Base-by-base conservation (phyloP, 208 protist species). In the Herpetomonas tarakana region DNA sequence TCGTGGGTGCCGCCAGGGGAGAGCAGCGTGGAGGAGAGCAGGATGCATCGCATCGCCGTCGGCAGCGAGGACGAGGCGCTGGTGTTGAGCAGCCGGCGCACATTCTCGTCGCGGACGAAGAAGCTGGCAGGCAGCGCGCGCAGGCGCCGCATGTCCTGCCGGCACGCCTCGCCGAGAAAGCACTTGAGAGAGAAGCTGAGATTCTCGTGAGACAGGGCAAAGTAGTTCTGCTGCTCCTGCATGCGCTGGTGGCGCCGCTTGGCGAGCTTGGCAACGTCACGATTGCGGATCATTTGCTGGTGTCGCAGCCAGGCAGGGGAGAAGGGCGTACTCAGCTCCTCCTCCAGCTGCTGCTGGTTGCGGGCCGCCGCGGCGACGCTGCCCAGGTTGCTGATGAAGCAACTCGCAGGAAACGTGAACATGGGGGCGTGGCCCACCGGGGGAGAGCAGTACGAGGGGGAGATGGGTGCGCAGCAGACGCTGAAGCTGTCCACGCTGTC, bases 161-260 rank as follows among this genome's bases (percentile, higher is more conserved):
- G 65, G 28, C 65, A 65, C 30, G 75, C 75, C 58, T 81, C 75
- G 2, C 66, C 65, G 30, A 77, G 58, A 0, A 81, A 53, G 12
- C 68, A 62, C 50, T 66, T 68, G 35, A 81, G 56, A 1, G 68
- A 68, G 41, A 74, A 76, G 54, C 62, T 63, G 60, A 65, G 65
- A 24, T 76, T 58, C 27, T 63, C 70, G 6, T 62, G 53, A 14
- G 52, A 51, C 12, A 41, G 49, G 2, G 53, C 31, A 0, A 58
- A 25, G 2, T 47, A 19, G 29, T 66, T 52, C 60, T 57, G 38
- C 74, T 72, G 68, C 14, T 41, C 55, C 65, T 70, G 56, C 45
- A 64, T 62, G 65, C 74, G 71, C 12, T 53, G 39, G 57, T 56
- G 63, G 55, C 68, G 65, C 30, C 60, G 27, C 18, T 52, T 52